A percentile compares a stretch with the other conserved stretches of the same genome.
phyloP scores from a whole-genome alignment of 495 filamentous ascomycete genomes.

The Cercophora scortea region DNA sequence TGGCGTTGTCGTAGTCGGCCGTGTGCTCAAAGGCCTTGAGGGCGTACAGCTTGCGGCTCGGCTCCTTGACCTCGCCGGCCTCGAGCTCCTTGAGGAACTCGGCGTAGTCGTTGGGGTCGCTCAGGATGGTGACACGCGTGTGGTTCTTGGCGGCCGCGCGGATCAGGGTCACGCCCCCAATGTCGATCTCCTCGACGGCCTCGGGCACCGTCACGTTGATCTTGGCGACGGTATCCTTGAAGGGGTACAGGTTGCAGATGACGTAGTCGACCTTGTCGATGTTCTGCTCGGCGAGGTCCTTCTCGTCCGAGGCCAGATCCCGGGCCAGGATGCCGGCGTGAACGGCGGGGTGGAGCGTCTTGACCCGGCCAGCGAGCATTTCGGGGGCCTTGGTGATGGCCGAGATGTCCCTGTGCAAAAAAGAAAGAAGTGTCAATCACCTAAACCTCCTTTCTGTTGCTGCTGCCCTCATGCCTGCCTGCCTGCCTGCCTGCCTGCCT shows the following conservation, averaged over 20 bases:
- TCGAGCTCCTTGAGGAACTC: slow-evolving; percentile 88
- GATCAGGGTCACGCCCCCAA: slow-evolving; percentile 93
- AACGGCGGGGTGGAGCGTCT: slow-evolving; percentile 93
- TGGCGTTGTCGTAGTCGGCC: slow-evolving; percentile 92
- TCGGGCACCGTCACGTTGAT: slow-evolving; percentile 93
- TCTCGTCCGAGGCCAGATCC: slow-evolving; percentile 85
- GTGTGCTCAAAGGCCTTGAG: slow-evolving; percentile 98
- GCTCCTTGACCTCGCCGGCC: slow-evolving; percentile 75
- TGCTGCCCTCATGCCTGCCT: too few relatives aligned
- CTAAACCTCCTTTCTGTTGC: neutral
- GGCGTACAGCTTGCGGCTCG: slow-evolving; percentile 76
- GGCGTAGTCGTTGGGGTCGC: slow-evolving; percentile 85
- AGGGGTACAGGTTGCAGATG: slow-evolving; percentile 96
- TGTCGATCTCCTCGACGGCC: slow-evolving; percentile 97
- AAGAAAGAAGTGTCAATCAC: neutral
- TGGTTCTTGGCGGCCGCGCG: slow-evolving; percentile 98
- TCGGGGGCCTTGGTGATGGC: slow-evolving; percentile 98
- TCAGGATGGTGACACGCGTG: slow-evolving; percentile 85
- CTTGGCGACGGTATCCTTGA: slow-evolving; percentile 95
- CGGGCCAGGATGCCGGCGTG: slow-evolving; percentile 91
- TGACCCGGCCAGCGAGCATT: slow-evolving; percentile 93
- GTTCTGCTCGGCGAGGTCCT: slow-evolving; percentile 92
- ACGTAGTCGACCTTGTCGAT: slow-evolving; percentile 98
- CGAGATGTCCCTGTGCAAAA: slow-evolving; percentile 69
- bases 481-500: too few relatives aligned